These are phyloP conservation scores for Eleusine indica DNA, from an alignment of 176 grass and related monocot genomes.

Conservation along the genomic window DNA sequence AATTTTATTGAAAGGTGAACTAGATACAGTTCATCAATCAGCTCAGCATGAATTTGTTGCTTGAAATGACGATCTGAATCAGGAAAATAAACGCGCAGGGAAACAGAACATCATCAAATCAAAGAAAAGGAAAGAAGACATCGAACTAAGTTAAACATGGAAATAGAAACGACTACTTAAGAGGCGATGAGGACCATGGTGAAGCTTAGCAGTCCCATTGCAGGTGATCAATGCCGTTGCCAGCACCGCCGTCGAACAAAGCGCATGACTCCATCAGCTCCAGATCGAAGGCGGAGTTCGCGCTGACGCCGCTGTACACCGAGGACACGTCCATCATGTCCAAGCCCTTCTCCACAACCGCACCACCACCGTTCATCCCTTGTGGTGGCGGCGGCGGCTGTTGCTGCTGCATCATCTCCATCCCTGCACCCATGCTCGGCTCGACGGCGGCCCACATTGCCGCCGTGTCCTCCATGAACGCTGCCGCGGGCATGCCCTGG, in stretches of 20 bases:
- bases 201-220: constrained; percentile 93
- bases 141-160: constrained; percentile 49
- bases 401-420: constrained; percentile 43
- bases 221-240: constrained; percentile 75
- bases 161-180: constrained; percentile 39
- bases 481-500: constrained; percentile 23
- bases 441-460: constrained; percentile 63
- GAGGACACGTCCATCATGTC: constrained; percentile 71
- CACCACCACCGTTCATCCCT: constrained; percentile 31
- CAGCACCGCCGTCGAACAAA: constrained; percentile 39
- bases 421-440: constrained; percentile 37
- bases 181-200: constrained; percentile 36
- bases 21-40: constrained; percentile 30
- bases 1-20: constrained; percentile 33
- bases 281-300: constrained; percentile 57
- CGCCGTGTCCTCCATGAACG: constrained; percentile 67
- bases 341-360: constrained; percentile 48
- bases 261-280: constrained; percentile 87
- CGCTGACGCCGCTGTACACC: constrained; percentile 40
- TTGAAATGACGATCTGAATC: constrained; percentile 37
- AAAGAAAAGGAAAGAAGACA: constrained; percentile 14
- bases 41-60: constrained; percentile 47
- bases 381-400: constrained; percentile 33
- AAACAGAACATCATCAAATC: constrained; percentile 44
- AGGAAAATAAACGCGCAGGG: not conserved